Percentiles rank a stretch among this genome's conserved stretches.
These are phyloP conservation scores for Truncatella angustata DNA, from an alignment of 2,329 filamentous ascomycete genomes.

Conservation along the genomic window DNA sequence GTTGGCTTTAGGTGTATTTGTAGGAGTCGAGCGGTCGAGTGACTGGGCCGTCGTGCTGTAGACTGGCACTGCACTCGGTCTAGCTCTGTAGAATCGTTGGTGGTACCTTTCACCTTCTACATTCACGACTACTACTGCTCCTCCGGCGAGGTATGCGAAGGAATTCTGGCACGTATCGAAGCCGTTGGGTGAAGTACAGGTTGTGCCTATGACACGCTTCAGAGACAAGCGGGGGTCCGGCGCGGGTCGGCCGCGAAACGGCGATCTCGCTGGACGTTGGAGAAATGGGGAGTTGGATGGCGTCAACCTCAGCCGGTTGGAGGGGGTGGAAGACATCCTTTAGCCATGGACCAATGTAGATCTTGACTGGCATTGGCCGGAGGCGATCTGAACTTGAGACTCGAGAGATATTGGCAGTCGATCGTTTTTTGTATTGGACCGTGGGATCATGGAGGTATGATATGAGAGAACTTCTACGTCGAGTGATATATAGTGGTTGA, in stretches of 20 bases:
- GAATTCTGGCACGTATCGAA: slow-evolving; percentile 77
- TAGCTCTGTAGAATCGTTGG: slow-evolving; percentile 88
- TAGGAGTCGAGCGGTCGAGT: slow-evolving; percentile 48
- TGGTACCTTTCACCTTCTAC: slow-evolving; percentile 66
- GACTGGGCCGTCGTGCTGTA: slow-evolving; percentile 54
- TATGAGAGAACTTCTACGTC: no score
- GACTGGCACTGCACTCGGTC: slow-evolving; percentile 71
- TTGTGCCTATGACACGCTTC: slow-evolving; percentile 86
- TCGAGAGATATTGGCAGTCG: no score
- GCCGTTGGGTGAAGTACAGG: slow-evolving; percentile 77
- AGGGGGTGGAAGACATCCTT: slow-evolving; percentile 59
- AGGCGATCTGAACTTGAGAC: no score
- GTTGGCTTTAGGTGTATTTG: slow-evolving; percentile 60
- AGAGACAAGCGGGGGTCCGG: slow-evolving; percentile 66
- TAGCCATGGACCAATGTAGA: slow-evolving; percentile 44
- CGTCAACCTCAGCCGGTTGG: slow-evolving; percentile 65
- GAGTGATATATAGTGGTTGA: no score
- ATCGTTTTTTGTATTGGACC: no score
- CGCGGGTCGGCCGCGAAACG: slow-evolving; percentile 47
- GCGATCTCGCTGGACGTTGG: slow-evolving; percentile 59
- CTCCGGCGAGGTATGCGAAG: slow-evolving; percentile 91
- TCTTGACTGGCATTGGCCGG: background rate
- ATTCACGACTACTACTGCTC: slow-evolving; percentile 85
- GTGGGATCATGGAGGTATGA: no score
- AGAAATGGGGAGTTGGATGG: slow-evolving; percentile 74